Evolutionary conservation across 73 alveolate species (phyloP).

Genomic region (Stentor roeselii): DNA sequence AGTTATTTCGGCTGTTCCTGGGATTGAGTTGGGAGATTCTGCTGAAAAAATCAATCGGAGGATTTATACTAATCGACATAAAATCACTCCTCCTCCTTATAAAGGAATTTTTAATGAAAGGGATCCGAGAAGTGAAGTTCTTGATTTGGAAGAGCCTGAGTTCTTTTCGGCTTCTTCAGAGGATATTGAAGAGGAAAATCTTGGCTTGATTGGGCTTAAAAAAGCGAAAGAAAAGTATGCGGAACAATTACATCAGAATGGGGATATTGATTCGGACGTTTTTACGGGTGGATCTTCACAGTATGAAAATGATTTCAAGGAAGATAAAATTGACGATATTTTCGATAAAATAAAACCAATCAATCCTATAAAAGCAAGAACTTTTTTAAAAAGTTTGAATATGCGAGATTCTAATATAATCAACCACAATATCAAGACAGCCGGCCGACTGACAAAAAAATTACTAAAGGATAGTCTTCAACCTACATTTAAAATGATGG

Average conservation of each 20-base stretch:
- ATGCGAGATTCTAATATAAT: not conserved
- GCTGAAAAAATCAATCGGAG: not conserved
- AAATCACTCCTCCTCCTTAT: not conserved
- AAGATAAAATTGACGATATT: not conserved
- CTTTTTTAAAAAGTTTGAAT: too few species aligned
- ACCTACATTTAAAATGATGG: too few species aligned
- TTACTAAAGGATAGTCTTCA: not conserved
- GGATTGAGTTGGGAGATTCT: not conserved
- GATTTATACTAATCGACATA: not conserved
- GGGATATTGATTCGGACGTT: not conserved
- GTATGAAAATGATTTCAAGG: not conserved
- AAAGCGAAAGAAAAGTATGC: not conserved
- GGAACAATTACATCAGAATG: not conserved
- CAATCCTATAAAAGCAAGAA: not conserved
- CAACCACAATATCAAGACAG: not conserved
- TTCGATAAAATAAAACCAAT: not conserved
- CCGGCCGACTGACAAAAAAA: not conserved
- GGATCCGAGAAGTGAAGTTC: not conserved
- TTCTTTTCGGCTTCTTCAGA: not conserved
- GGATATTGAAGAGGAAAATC: not conserved
- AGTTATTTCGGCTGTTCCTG: not conserved
- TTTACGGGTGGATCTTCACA: too few species aligned
- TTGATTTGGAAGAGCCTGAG: not conserved
- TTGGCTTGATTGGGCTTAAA: not conserved
- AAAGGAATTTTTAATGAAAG: not conserved